Conservation (phyloP, 2,329 filamentous ascomycete genomes). For the Diaporthe destruens region DNA sequence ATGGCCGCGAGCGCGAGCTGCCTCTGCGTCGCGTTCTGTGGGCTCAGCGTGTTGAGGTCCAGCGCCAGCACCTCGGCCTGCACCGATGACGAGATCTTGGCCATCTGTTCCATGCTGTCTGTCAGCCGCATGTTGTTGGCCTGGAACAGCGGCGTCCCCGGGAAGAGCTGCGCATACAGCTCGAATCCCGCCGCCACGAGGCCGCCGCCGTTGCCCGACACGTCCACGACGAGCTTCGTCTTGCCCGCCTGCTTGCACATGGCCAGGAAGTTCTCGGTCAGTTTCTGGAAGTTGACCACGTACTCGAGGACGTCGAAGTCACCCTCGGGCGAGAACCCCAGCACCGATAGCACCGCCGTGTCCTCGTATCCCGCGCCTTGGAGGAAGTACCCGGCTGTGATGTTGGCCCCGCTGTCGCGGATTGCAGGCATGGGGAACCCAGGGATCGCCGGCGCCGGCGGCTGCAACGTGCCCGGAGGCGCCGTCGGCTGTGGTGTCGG, state of each 20-base stretch:
- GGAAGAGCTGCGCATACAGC: constrained; percentile 65
- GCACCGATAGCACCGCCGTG: constrained; percentile 50
- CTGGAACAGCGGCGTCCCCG: constrained; percentile 61
- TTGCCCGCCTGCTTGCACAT: constrained; percentile 61
- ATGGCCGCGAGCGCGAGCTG: constrained; percentile 58
- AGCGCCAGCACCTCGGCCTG: constrained; percentile 44
- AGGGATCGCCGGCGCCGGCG: constrained; percentile 42
- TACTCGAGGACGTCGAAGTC: constrained; percentile 43
- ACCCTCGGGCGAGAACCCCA: constrained; percentile 45
- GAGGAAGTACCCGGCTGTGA: constrained; percentile 52
- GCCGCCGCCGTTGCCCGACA: constrained; percentile 72
- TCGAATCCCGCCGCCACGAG: constrained; percentile 60
- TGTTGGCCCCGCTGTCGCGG: constrained; percentile 46
- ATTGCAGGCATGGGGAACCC: constrained; percentile 51
- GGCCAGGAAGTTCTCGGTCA: constrained; percentile 56
- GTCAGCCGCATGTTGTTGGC: constrained; percentile 64
- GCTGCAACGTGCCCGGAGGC: constrained; percentile 33
- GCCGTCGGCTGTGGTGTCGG: constrained; percentile 5
- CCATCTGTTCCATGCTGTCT: constrained; percentile 60
- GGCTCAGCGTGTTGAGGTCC: constrained; percentile 46
- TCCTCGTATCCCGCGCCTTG: constrained; percentile 52
- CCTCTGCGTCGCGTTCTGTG: constrained; percentile 48
- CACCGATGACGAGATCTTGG: constrained; percentile 50
- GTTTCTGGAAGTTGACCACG: constrained; percentile 47
- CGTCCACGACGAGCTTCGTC: constrained; percentile 73